Base-by-base conservation (phyloP, 495 filamentous ascomycete species). In the Aspergillus steynii region DNA sequence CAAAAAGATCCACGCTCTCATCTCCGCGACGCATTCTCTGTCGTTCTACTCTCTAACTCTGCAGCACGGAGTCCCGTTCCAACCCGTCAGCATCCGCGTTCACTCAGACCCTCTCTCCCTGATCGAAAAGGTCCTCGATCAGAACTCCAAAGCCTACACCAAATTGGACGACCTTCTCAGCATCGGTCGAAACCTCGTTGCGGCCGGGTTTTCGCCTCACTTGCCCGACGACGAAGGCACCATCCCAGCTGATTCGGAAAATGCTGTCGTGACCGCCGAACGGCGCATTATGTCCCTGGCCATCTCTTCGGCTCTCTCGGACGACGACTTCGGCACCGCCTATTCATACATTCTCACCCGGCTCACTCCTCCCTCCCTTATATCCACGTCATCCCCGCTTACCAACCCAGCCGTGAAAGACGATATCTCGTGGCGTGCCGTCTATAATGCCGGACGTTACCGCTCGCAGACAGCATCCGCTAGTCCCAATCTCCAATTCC, bases 241-340 rank as follows among this genome's bases (percentile, higher is more conserved):
- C 50, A 29, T 47, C 4, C 31, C 61, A 14, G 27, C 46, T 28
- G 27, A 67, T n/a, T 64, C 68, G 37, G 65, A 72, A 47, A 65
- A 76, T 29, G 64, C 65, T 25, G 53, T 70, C n/a, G 58, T 74
- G 64, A 74, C 71, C 20, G 74, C 76, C 7, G 86, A 90, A 68
- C 83, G 85, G 31, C 85, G 92, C 54, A 88, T 99, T 55, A 90
- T 86, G 32, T 88, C 88, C 55, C 91, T 96, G 85, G 93, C 94
- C 65, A 89, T 98, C 49, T 88, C 94, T 65, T 88, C 93, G 5
- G 92, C 94, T 31, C 83, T 98, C 1, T 77, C 80, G 5, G 91
- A 93, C 70, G 86, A 95, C 66, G 95, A 99, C 68, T 98, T 98
- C 64, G 94, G 96, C 63, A 98, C 96, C 1, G 96, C 96, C 27